Base-by-base conservation (phyloP, 129 eudicot species). In the Helianthus tuberosus region DNA sequence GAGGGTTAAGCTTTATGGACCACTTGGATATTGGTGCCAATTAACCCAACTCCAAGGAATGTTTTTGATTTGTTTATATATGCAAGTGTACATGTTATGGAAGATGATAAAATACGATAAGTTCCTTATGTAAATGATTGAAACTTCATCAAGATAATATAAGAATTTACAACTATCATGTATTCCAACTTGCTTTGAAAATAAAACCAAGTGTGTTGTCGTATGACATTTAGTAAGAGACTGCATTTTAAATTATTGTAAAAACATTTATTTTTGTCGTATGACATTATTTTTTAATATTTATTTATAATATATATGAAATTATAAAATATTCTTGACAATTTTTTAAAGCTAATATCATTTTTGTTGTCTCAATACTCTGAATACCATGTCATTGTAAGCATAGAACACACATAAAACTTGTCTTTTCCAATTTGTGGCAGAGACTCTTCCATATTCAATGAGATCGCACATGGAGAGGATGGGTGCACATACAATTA, bases 31-130 rank as follows among this genome's bases (percentile, higher is more conserved):
- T 25, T 11, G 49, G 58, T 70, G 77, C 51, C 66, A 50, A 61
- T 15, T 39, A 32, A 58, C 64, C n/a, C 71, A 69, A 35, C 62
- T 77, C 69, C 74, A 77, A 68, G 32, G 57, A 77, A 69, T 69
- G 75, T 77, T 67, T 68, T 48, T 47, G 51, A 60, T 13, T 55
- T 67, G 74, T 69, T 41, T 48, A 46, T 69, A 39, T 48, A 46
- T 46, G 38, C 17, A 38, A 65, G 36, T 39, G 52, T 65, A 39
- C 66, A 23, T 29, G 0, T 53, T 15, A 47, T 32, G 3, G 8
- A 55, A 2, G 9, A 2, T 8, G 9, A 50, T 10, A 43, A 50
- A 50, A 50, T 13, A 5, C 55, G 5, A 50, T 14, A 3, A 32
- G 36, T 15, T 12, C 14, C 57, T 51, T 27, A 48, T 27, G 25